A percentile compares a stretch with the other conserved stretches of the same genome.
These are phyloP conservation scores for Trichoderma afroharzianum DNA, from an alignment of 2,329 filamentous ascomycete species.

Conservation along the genomic window DNA sequence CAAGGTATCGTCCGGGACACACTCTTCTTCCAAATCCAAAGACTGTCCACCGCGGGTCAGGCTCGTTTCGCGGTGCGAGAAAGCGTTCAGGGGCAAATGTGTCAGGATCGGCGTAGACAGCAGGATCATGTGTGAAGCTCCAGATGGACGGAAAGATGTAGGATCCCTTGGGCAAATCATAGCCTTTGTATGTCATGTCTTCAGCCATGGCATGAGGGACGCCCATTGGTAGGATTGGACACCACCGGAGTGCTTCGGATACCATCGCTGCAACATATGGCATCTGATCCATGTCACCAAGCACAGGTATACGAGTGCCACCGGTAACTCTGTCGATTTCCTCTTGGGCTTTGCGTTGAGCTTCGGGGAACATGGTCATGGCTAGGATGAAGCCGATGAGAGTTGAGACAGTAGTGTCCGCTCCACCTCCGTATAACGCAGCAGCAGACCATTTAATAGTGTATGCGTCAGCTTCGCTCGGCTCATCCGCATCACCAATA, in stretches of 20 bases:
- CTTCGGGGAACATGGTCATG: conserved; percentile 18
- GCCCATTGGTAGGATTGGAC: not conserved
- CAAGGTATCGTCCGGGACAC: conserved; percentile 7
- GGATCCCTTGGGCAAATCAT: not conserved
- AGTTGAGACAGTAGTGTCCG: conserved; percentile 6
- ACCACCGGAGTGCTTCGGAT: conserved; percentile 25
- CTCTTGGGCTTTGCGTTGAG: conserved; percentile 17
- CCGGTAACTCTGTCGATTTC: conserved; percentile 23
- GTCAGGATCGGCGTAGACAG: not conserved
- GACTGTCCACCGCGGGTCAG: not conserved
- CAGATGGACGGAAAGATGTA: not conserved
- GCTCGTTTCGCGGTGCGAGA: conserved; percentile 13
- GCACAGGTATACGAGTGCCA: conserved; percentile 10
- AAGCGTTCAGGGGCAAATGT: conserved; percentile 6
- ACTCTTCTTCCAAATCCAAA: conserved; percentile 10
- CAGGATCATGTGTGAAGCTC: not conserved
- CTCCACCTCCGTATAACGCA: not conserved
- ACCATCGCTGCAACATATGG: conserved; percentile 27
- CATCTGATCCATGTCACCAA: conserved; percentile 22
- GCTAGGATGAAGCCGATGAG: conserved; percentile 9
- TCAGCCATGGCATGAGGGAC: not conserved
- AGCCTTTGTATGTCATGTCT: conserved; percentile 4
- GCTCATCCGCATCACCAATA: not conserved
- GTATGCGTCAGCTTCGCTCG: not conserved
- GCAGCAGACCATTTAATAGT: conserved; percentile 4